These are phyloP conservation scores for Coniochaeta hoffmannii DNA, from an alignment of 2,329 filamentous ascomycete genomes.

Conservation along the genomic window DNA sequence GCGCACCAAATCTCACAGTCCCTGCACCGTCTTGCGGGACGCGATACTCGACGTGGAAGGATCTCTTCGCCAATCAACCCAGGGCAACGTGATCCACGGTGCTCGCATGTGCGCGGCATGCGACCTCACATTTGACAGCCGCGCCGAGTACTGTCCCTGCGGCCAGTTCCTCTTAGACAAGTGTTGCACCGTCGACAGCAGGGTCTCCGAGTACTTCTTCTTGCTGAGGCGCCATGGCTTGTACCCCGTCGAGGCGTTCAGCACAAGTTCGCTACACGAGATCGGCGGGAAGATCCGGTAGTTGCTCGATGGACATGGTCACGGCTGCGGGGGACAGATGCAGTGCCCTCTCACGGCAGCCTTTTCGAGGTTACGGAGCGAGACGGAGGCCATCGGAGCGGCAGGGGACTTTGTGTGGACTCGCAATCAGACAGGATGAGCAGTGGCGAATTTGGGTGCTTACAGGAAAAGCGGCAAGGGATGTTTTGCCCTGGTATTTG, in stretches of 20 bases:
- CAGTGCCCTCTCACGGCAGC: neutral
- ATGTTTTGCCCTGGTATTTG: too few species aligned
- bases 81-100: neutral
- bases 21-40: neutral
- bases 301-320: neutral
- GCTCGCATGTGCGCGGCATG: neutral
- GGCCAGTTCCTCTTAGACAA: neutral
- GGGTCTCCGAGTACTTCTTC: neutral
- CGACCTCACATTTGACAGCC: neutral
- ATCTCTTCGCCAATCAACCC: neutral
- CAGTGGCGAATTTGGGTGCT: too few species aligned
- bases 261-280: neutral
- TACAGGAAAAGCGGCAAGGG: too few species aligned
- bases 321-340: neutral
- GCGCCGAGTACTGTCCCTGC: neutral
- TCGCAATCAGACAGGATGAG: neutral
- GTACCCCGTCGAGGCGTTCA: neutral
- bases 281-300: neutral
- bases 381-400: neutral
- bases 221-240: neutral
- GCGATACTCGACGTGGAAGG: neutral
- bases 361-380: neutral
- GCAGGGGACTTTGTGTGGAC: neutral
- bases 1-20: neutral
- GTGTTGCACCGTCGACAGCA: neutral